Conservation (phyloP, 2,329 filamentous ascomycete species). For the Aureobasidium lini region DNA sequence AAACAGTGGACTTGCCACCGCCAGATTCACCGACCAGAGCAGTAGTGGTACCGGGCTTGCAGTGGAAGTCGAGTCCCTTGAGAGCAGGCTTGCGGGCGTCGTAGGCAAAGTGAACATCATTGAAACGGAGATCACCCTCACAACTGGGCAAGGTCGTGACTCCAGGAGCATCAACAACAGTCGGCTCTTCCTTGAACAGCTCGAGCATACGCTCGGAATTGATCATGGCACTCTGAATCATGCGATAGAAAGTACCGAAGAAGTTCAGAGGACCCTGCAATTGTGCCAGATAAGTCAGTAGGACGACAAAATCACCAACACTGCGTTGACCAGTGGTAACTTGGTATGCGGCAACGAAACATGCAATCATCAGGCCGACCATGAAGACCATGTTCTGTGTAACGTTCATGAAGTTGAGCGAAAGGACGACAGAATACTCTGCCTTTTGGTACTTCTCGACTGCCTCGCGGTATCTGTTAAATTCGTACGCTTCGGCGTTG, state of each 20-base stretch:
- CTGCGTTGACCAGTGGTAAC: slow-evolving; percentile 55
- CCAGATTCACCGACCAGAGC: slow-evolving; percentile 95
- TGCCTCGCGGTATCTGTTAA: slow-evolving; percentile 48
- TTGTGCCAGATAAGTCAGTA: slow-evolving; percentile 68
- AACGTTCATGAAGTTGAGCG: slow-evolving; percentile 53
- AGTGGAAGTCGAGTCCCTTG: slow-evolving; percentile 76
- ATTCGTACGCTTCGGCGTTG: slow-evolving; percentile 54
- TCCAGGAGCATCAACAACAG: slow-evolving; percentile 69
- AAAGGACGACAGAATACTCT: slow-evolving; percentile 50
- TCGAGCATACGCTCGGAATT: slow-evolving; percentile 92
- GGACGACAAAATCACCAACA: slow-evolving; percentile 61
- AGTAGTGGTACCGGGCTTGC: slow-evolving; percentile 82
- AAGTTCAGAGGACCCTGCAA: slow-evolving; percentile 64
- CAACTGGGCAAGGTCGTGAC: slow-evolving; percentile 60
- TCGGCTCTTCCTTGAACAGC: slow-evolving; percentile 91
- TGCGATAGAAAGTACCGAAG: slow-evolving; percentile 89
- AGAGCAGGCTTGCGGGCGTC: slow-evolving; percentile 79
- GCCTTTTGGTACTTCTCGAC: slow-evolving; percentile 51
- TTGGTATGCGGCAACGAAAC: slow-evolving; percentile 62
- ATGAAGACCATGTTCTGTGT: slow-evolving; percentile 59
- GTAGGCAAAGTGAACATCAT: slow-evolving; percentile 85
- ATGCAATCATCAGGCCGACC: slow-evolving; percentile 57
- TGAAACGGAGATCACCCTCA: slow-evolving; percentile 75
- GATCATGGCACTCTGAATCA: slow-evolving; percentile 94
- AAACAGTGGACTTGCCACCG: slow-evolving; percentile 93